phyloP scores from a whole-genome alignment of 805 yeast species.

The Ogataea henricii region DNA sequence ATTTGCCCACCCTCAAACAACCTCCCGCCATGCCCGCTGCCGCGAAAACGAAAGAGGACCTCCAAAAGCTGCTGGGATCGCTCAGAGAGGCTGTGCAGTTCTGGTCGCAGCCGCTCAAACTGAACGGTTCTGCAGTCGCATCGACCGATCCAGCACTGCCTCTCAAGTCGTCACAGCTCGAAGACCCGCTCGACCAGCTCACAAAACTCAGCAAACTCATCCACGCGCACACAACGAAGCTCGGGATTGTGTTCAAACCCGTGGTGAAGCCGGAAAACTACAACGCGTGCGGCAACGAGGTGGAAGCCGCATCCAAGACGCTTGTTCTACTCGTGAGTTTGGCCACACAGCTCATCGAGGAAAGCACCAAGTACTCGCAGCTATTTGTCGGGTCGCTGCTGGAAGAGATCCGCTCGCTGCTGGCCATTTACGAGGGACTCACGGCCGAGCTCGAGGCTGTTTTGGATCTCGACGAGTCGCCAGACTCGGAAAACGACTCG shows the following conservation, averaged over 20 bases:
- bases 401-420: constrained; percentile 21
- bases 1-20: not conserved
- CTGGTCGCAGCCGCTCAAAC: constrained; percentile 21
- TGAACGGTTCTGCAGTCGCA: constrained; percentile 2
- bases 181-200: constrained; percentile 56
- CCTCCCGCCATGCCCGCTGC: constrained; percentile 9
- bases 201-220: constrained; percentile 58
- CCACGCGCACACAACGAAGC: constrained; percentile 76
- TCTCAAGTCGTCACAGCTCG: constrained; percentile 33
- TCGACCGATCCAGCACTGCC: not conserved
- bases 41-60: constrained; percentile 16
- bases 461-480: constrained; percentile 9
- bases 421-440: constrained; percentile 19
- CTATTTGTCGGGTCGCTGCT: constrained; percentile 35
- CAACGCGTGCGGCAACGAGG: constrained; percentile 49
- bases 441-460: constrained; percentile 22
- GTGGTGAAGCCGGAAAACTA: constrained; percentile 44
- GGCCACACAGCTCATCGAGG: constrained; percentile 42
- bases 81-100: constrained; percentile 21
- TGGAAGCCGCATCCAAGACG: constrained; percentile 47
- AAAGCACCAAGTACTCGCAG: constrained; percentile 35
- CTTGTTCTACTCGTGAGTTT: constrained; percentile 49
- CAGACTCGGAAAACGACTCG: constrained; percentile 24
- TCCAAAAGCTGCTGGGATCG: constrained; percentile 21
- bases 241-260: constrained; percentile 70